Evolutionary conservation across 2,329 filamentous ascomycete species (phyloP).

Genomic region (Cytospora mali): DNA sequence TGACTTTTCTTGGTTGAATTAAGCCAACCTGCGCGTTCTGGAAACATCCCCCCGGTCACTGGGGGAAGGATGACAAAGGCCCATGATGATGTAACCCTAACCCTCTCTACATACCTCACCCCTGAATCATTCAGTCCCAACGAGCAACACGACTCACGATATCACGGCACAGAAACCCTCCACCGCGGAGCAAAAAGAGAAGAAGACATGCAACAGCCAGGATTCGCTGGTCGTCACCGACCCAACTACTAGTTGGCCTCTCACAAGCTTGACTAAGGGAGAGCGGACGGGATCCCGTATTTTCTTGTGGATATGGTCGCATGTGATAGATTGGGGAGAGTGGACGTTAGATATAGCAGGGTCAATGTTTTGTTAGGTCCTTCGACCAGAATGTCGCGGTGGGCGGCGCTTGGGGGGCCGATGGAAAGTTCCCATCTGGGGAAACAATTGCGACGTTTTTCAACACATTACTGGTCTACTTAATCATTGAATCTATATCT

Average conservation of each 20-base stretch:
- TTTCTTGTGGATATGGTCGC: conserved; percentile 8
- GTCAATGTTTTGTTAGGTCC: no score
- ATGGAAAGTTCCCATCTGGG: background rate
- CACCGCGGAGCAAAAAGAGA: background rate
- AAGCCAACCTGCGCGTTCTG: no score
- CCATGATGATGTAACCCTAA: background rate
- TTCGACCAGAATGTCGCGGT: no score
- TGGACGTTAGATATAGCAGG: background rate
- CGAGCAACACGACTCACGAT: background rate
- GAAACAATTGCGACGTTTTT: background rate
- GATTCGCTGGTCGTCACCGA: conserved; percentile 10
- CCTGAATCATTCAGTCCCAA: background rate
- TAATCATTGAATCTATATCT: background rate
- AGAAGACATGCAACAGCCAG: conserved; percentile 7
- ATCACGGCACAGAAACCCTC: background rate
- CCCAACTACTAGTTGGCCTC: conserved; percentile 9
- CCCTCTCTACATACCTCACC: background rate
- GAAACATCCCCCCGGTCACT: no score
- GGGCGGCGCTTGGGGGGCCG: background rate
- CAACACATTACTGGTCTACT: background rate
- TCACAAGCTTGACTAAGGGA: conserved; percentile 8
- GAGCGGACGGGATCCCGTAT: conserved; percentile 8
- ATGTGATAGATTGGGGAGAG: background rate
- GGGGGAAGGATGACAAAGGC: no score
- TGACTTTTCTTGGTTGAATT: no score